Base-by-base conservation (phyloP, 164 flowering plant genomes). In the Akebia trifoliata region DNA sequence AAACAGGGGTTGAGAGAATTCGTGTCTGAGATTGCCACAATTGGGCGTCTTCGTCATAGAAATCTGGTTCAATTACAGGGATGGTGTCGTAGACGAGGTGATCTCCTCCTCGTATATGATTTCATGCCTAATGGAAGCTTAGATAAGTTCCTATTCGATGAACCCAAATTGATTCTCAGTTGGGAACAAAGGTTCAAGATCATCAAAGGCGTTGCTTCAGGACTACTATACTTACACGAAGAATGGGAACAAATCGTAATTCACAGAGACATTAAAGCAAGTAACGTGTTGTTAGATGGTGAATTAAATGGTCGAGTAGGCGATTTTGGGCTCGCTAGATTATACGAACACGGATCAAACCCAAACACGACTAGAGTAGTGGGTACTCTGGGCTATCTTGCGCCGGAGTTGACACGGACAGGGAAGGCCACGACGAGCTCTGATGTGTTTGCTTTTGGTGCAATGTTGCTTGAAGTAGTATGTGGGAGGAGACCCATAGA, bases 41-140 rank as follows among this genome's bases (percentile, higher is more conserved):
- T 88, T 0, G 96, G 96, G 14, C 74, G 82, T 28, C 75, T 88
- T 29, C 72, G 93, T 17, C 96, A 88, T 59, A 50, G 86, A 55
- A 84, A 82, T 57, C 61, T 88, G 50, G 96, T 86, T 28, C 87
- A 74, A n/a, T n/a, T n/a, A n/a, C n/a, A n/a, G n/a, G n/a, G n/a
- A n/a, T n/a, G n/a, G n/a, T n/a, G n/a, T n/a, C n/a, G n/a, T n/a
- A n/a, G n/a, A n/a, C n/a, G n/a, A n/a, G n/a, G n/a, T n/a, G n/a
- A n/a, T n/a, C n/a, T n/a, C n/a, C n/a, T n/a, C n/a, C n/a, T n/a
- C n/a, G n/a, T n/a, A n/a, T n/a, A n/a, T n/a, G n/a, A n/a, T n/a
- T n/a, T n/a, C n/a, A n/a, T n/a, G n/a, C n/a, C n/a, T n/a, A n/a
- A n/a, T n/a, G n/a, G n/a, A n/a, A n/a, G n/a, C n/a, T n/a, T n/a